phyloP scores from a whole-genome alignment of 805 yeast genomes.

The Candida dendrica region DNA sequence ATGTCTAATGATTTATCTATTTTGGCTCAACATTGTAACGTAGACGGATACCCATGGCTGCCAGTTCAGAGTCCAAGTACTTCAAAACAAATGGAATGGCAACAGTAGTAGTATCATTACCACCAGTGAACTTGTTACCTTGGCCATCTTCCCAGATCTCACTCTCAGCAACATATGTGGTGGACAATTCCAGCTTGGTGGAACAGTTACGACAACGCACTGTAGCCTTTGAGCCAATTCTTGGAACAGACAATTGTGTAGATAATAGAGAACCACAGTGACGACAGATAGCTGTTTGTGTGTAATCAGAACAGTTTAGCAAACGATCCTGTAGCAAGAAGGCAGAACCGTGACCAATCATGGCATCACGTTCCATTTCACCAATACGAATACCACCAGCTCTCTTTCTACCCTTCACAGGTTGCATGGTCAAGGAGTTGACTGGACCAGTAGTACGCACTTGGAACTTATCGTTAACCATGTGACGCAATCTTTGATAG shows the following conservation, averaged over 20 bases:
- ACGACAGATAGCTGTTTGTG: conserved; percentile 86
- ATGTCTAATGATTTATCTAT: neutral
- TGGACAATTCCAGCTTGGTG: conserved; percentile 50
- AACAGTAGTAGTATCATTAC: conserved; percentile 87
- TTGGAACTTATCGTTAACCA: conserved; percentile 99
- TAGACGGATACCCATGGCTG: conserved; percentile 97
- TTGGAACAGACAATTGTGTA: conserved; percentile 85
- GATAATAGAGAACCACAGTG: conserved; percentile 88
- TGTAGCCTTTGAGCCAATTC: conserved; percentile 74
- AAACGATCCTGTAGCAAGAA: conserved; percentile 90
- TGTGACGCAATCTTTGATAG: conserved; percentile 96
- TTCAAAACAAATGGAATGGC: conserved; percentile 96
- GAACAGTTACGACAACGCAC: conserved; percentile 92
- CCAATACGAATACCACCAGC: conserved; percentile 99
- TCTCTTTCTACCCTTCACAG: conserved; percentile 98
- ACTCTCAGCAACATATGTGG: conserved; percentile 51
- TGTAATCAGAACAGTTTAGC: conserved; percentile 90
- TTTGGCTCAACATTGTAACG: conserved; percentile 75
- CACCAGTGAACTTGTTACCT: conserved; percentile 87
- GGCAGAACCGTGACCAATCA: conserved; percentile 97
- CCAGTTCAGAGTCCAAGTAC: conserved; percentile 88
- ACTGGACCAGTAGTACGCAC: conserved; percentile 99
- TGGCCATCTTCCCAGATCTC: conserved; percentile 97
- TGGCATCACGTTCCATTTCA: conserved; percentile 99
- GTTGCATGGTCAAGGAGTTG: conserved; percentile 95